Percentiles rank a stretch among this genome's conserved stretches.
These are phyloP conservation scores for Trichoderma erinaceum DNA, from an alignment of 495 filamentous ascomycete species.

Conservation along the genomic window DNA sequence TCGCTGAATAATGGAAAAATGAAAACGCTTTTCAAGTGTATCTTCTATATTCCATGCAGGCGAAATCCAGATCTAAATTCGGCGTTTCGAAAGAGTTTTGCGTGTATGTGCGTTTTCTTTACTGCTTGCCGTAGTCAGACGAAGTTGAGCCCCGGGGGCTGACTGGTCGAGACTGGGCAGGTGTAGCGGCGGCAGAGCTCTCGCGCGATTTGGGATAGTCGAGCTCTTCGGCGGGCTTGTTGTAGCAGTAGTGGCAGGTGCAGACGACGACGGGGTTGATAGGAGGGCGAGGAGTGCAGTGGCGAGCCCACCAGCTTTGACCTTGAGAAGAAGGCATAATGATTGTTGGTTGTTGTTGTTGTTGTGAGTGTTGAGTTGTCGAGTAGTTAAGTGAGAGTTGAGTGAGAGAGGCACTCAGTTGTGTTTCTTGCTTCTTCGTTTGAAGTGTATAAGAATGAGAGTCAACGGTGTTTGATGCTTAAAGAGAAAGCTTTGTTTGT, in stretches of 20 bases:
- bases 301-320: conserved; percentile 17
- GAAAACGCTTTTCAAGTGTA: neutral
- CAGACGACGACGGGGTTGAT: conserved; percentile 14
- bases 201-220: neutral
- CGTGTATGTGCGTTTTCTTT: neutral
- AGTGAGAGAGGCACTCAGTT: too few species aligned
- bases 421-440: too few species aligned
- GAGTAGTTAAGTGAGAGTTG: neutral
- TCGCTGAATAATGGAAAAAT: neutral
- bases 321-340: conserved; percentile 15
- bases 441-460: too few species aligned
- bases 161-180: neutral
- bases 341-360: conserved; percentile 12
- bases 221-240: neutral
- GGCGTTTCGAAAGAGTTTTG: neutral
- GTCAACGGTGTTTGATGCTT: too few species aligned
- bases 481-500: too few species aligned
- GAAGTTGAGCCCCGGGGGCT: neutral
- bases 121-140: neutral
- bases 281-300: conserved; percentile 17
- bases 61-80: neutral
- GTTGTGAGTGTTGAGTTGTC: neutral
- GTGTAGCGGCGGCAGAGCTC: neutral
- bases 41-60: too few species aligned
- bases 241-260: conserved; percentile 16